Percentiles rank a stretch among this genome's conserved stretches.
Conservation (phyloP, 2,329 filamentous ascomycete genomes). For the Fusarium poae region DNA sequence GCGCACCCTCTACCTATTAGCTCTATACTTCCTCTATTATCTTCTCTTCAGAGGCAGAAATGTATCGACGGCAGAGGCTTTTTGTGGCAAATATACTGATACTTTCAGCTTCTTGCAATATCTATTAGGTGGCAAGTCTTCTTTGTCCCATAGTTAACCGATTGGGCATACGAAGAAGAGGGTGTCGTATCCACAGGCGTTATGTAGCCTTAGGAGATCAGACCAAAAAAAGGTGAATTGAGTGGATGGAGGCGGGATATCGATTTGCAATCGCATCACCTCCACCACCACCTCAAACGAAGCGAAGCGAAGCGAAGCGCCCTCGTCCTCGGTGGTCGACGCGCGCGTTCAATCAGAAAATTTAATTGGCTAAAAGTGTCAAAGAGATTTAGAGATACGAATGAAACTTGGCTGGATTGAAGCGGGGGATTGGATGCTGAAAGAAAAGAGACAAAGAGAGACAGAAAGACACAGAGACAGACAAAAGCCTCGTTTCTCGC, state of each 20-base stretch:
- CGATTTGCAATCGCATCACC: constrained; percentile 6
- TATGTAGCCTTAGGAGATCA: no score
- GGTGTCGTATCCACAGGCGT: no score
- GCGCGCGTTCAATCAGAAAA: constrained; percentile 26
- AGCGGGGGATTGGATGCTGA: constrained; percentile 14
- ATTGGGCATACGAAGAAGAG: no score
- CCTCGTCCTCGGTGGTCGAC: constrained; percentile 26
- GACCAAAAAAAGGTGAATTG: constrained; percentile 19
- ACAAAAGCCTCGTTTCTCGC: constrained; percentile 7
- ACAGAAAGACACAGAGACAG: neutral
- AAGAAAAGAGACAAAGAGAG: constrained; percentile 5
- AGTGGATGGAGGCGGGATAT: constrained; percentile 1
- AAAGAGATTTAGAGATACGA: constrained; percentile 9
- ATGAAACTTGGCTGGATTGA: constrained; percentile 14
- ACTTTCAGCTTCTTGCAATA: no score
- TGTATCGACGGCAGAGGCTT: no score
- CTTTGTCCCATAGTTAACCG: no score
- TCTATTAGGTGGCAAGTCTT: no score
- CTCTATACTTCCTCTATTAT: no score
- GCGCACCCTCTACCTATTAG: no score
- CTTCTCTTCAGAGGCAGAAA: no score
- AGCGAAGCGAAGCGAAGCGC: constrained; percentile 15
- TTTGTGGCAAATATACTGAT: no score
- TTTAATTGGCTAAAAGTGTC: constrained; percentile 6
- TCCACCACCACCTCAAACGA: neutral